phyloP scores from a whole-genome alignment of 2,329 filamentous ascomycete species.

The Xylaria sp. region DNA sequence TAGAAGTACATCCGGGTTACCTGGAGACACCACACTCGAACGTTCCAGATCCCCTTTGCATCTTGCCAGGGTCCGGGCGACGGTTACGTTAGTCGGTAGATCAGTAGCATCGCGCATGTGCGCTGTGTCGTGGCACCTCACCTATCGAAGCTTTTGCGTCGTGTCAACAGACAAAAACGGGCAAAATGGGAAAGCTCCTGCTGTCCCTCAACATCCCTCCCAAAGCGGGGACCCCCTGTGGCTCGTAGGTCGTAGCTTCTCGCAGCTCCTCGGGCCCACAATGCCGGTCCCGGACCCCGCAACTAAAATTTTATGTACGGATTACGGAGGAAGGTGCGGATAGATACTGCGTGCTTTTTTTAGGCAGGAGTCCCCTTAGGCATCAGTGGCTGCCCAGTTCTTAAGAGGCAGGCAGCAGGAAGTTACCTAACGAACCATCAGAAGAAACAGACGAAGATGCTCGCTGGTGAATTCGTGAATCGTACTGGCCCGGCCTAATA shows the following conservation, averaged over 20 bases:
- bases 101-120: conserved; percentile 3
- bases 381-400: background rate
- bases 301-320: background rate
- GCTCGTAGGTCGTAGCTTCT: background rate
- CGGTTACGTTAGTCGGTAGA: conserved; percentile 1
- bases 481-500: background rate
- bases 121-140: background rate
- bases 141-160: background rate
- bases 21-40: background rate
- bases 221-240: no score
- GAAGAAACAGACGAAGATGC: background rate
- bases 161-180: background rate
- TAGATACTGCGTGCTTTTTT: no score
- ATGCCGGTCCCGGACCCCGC: background rate
- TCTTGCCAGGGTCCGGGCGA: conserved; percentile 6
- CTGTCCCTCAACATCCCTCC: no score
- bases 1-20: no score
- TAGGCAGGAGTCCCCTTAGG: background rate
- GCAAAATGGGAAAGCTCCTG: no score
- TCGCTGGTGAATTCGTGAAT: background rate
- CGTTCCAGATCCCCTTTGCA: conserved; percentile 15
- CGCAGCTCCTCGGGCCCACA: background rate
- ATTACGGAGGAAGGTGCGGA: no score
- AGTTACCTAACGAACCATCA: background rate
- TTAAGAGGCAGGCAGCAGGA: background rate